Base-by-base conservation (phyloP, 1,139 yeast genomes). In the Sugiyamaella sp. region DNA sequence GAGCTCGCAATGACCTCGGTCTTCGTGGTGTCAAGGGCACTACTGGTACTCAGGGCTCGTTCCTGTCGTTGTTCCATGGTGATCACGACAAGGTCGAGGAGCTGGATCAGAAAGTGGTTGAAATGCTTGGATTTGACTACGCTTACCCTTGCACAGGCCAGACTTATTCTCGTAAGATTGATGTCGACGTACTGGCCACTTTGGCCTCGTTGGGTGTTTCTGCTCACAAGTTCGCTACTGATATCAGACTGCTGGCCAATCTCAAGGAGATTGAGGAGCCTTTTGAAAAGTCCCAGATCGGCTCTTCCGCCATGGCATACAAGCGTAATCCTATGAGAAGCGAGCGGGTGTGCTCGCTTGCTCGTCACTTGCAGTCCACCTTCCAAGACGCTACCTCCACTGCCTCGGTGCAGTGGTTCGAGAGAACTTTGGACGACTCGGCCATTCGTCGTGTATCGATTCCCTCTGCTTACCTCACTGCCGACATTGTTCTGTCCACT, bases 311-410 rank as follows among this genome's bases (percentile, higher is more conserved):
- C 41, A 93, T 93, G 99, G 99, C 99, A 25, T 93, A 93, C 80
- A 93, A 93, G 82, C 88, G 99, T 77, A 93, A 93, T 78, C 99
- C 99, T 73, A 93, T 93, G 99, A 86, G 99, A 78, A 86, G 95
- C 70, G 99, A 93, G 78, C 86, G 99, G 73, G 98, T 93, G 57
- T 93, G 99, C 76, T 93, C 99, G 22, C 80, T 95, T 63, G 84
- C 98, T 24, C 88, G 99, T 78, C 98, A 93, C 73, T 74, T 93
- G 73, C 96, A 96, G 63, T 86, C 96, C 19, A 78, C 90, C 65
- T 86, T 86, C 76, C 89, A 80, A 69, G 98, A 93, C 72, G 95
- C 97, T 51, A 86, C 93, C 64, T 95, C 90, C 74, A 93, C 99
- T 53, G 95, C 98, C 10, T 86, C 97, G 37, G 97, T 95, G 46